Percentiles rank a stretch among this genome's conserved stretches.
phyloP scores from a whole-genome alignment of 73 alveolate genomes.

The Uronychia binucleata region DNA sequence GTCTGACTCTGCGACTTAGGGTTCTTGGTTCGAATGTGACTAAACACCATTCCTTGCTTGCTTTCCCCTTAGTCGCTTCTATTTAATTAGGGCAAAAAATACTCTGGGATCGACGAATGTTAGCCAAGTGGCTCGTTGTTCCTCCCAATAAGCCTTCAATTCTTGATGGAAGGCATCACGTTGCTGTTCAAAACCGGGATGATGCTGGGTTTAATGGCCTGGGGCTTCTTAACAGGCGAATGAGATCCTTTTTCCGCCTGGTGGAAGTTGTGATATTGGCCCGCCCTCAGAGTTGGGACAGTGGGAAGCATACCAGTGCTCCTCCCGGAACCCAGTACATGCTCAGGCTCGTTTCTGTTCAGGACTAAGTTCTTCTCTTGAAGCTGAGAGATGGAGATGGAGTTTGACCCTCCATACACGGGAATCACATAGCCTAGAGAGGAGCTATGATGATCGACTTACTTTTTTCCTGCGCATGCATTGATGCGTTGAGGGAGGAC shows the following conservation, averaged over 20 bases:
- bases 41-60: not conserved
- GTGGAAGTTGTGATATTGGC: not conserved
- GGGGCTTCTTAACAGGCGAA: not conserved
- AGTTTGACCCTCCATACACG: not conserved
- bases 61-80: not conserved
- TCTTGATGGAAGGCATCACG: not conserved
- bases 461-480: not conserved
- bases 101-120: not conserved
- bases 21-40: too few relatives aligned
- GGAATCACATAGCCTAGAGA: not conserved
- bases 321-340: not conserved
- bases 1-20: too few relatives aligned
- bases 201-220: not conserved
- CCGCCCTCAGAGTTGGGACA: not conserved
- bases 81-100: too few relatives aligned
- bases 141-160: not conserved
- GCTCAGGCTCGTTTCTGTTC: not conserved
- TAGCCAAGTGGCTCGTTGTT: not conserved
- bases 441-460: not conserved
- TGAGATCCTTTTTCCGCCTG: not conserved
- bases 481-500: not conserved
- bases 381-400: not conserved
- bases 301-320: not conserved
- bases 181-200: not conserved
- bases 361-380: not conserved